Conservation (phyloP, 306 rosid genomes). For the Prunus armeniaca region DNA sequence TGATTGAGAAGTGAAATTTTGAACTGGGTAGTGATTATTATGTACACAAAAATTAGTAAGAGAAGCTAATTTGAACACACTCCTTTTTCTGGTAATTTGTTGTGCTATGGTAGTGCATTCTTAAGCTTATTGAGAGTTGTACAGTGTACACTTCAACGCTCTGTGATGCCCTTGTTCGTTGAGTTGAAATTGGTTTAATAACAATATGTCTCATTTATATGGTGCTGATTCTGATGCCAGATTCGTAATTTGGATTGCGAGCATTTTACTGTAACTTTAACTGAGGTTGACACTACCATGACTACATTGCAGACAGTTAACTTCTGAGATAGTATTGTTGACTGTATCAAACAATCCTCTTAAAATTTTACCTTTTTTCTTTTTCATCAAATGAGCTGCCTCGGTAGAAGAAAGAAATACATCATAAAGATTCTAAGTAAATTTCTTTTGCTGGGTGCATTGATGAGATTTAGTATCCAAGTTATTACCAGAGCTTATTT, state of each 20-base stretch:
- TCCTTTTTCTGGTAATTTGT: slow-evolving; percentile 1
- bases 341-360: not conserved
- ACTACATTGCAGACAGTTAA: not conserved
- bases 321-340: not conserved
- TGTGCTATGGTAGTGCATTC: not conserved
- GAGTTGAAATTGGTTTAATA: not conserved
- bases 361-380: not conserved
- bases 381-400: not conserved
- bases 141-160: not conserved
- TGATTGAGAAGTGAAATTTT: not conserved
- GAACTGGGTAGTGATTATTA: not conserved
- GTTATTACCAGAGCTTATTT: not conserved
- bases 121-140: not conserved
- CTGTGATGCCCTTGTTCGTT: not conserved
- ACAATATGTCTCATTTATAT: not conserved
- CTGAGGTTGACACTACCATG: not conserved
- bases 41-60: not conserved
- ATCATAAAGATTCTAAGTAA: not conserved
- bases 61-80: slow-evolving; percentile 5
- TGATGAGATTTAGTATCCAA: not conserved
- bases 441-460: not conserved
- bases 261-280: not conserved
- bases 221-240: not conserved
- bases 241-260: not conserved
- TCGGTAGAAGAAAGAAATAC: not conserved